These are phyloP conservation scores for Vitis hybrid DNA, from an alignment of 177 flowering plant genomes.

Conservation along the genomic window DNA sequence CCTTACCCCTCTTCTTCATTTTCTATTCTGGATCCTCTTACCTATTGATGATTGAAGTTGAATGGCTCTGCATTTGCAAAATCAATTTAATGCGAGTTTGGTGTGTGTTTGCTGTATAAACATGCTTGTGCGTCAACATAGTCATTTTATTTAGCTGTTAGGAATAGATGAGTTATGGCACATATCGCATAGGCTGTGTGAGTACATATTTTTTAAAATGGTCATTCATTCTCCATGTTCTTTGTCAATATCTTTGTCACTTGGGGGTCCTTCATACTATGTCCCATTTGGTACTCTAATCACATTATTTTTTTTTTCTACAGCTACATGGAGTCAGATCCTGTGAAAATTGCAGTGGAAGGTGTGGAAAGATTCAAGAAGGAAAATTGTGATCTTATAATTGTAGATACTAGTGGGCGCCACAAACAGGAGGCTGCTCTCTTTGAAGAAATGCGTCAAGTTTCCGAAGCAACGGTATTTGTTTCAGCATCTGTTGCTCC, in stretches of 20 bases:
- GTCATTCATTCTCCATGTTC: neutral
- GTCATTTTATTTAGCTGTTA: neutral
- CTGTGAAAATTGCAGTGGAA: conserved; percentile 93
- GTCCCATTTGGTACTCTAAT: neutral
- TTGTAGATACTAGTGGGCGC: conserved; percentile 98
- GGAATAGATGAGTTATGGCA: neutral
- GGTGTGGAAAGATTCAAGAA: conserved; percentile 94
- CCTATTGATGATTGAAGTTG: too few species aligned
- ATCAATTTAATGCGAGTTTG: too few species aligned
- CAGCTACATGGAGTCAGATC: conserved; percentile 96
- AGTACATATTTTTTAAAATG: neutral
- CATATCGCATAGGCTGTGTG: neutral
- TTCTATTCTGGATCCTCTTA: too few species aligned
- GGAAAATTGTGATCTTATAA: conserved; percentile 95
- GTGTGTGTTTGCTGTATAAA: too few species aligned
- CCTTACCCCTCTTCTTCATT: too few species aligned
- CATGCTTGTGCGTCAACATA: too few species aligned
- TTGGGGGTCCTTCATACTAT: neutral
- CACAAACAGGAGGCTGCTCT: conserved; percentile 97
- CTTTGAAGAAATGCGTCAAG: conserved; percentile 99
- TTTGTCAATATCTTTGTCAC: too few species aligned
- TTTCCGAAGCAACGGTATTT: conserved; percentile 89
- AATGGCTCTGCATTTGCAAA: too few species aligned
- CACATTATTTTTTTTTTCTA: conserved; percentile 3
- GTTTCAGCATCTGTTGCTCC: neutral